Evolutionary conservation across 148 eudicot species (phyloP), one percentile per base, ranked within the genome.

Genomic region (Bassia scoparia): DNA sequence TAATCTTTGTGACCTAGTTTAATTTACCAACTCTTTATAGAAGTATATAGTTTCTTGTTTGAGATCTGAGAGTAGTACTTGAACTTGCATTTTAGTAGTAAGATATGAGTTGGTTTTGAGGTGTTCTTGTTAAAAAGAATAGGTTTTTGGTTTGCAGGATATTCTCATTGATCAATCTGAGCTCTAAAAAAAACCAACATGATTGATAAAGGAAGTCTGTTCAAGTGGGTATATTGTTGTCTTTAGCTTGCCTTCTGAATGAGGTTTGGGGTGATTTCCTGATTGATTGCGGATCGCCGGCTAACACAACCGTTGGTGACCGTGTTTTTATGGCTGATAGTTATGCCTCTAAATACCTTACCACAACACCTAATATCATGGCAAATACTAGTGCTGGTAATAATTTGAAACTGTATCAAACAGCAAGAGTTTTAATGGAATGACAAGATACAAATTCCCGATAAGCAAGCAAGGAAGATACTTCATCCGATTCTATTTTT

Each of bases 401-500:
- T 18, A 27, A 73, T 58, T 81, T 83, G 44, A 75, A 59, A 53
- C 80, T 92, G 21, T 92, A 88, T 74, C 70, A 29, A 31, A 88
- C 88, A 0, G 96, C 89, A 0, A 79, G 96, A 71, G 67, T 92
- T 17, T 92, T 49, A 75, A 81, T 34, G 86, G 76, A 58, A 74
- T 67, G 26, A 74, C 96, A n/a, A 81, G 72, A 65, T 92, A 89
- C 61, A 87, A 80, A n/a, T 83, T 92, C 37, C 70, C 88, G 4
- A 86, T 92, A 60, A 83, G 55, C 74, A 88, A 81, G 10, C 35
- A 58, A 14, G 97, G 97, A 55, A 74, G 97, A 43, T 84, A 84
- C 72, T 90, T 90, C 86, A 86, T 92, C 77, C 96, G 97, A 37
- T 74, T 92, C 0, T 87, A 87, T 53, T 90, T 92, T 84, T 52